Evolutionary conservation across 2,329 filamentous ascomycete genomes (phyloP), one percentile per base, ranked within the genome.

Genomic region (Stagonosporopsis cucurbitacearum): DNA sequence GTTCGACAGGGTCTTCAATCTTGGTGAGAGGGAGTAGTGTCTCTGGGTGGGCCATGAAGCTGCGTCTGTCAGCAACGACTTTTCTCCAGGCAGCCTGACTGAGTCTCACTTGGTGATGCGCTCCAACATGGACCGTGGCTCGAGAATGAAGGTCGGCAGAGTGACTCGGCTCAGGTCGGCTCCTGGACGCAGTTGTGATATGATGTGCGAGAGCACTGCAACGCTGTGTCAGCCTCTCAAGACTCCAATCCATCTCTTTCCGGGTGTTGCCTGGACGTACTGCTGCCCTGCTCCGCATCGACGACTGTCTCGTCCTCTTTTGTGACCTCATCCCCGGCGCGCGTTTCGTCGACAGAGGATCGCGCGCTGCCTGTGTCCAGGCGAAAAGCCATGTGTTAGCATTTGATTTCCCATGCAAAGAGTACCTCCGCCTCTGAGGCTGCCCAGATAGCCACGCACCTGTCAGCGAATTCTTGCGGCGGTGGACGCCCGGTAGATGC

Each of bases 11-110:
- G 71, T 99, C 94, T 47, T 98, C 90, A 66, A 97, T 90, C 42
- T 86, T 81, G 40, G 94, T 86, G 76, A 98, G 95, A 30, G 90
- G 88, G 4, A 99, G 86, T 28, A 99, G 88, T 71, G 92, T 96
- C 78, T 99, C 95, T 36, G 95, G 95, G 74, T 99, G 95, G 68
- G 94, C 96, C 95, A 99, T 99, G 83, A 99, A 99, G 82, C 93
- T 97, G 73, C 57, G 36, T 39, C 47, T 26, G 67, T 74, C 47
- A 68, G 62, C 53, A 54, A 45, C 30, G n/a, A n/a, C 20, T 13
- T 13, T 12, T 0, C 25, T 11, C 6, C 32, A 19, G 25, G 9
- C n/a, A n/a, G 12, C 17, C 3, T 36, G 6, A 33, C 39, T 20
- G 15, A 11, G 12, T 80, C 87, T 65, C 81, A 96, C 93, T 99